Conservation (phyloP, 1,284 basidiomycete species). For the Ganoderma leucocontextum region DNA sequence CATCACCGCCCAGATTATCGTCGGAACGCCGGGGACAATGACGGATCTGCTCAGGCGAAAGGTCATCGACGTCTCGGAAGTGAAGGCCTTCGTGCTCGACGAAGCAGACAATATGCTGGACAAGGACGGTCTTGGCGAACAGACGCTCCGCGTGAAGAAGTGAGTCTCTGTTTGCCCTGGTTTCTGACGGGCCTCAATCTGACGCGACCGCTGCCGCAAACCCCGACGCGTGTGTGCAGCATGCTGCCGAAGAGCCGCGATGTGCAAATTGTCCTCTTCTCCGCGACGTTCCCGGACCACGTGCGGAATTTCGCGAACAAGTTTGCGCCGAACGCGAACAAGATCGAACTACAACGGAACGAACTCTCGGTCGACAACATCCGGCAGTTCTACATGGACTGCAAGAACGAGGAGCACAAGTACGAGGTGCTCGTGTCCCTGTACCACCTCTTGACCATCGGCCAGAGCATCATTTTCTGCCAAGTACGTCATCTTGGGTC, state of each 20-base stretch:
- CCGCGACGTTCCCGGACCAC: conserved; percentile 96
- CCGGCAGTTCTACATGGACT: conserved; percentile 98
- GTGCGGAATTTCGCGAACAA: conserved; percentile 91
- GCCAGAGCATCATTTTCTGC: conserved; percentile 98
- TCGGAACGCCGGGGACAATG: conserved; percentile 97
- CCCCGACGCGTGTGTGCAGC: conserved; percentile 46
- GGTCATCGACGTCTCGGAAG: conserved; percentile 79
- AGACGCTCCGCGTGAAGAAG: conserved; percentile 96
- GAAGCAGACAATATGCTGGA: conserved; percentile 99
- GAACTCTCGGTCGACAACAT: conserved; percentile 96
- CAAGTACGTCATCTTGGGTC: conserved; percentile 55
- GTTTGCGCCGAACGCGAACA: conserved; percentile 95
- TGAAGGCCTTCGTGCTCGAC: conserved; percentile 97
- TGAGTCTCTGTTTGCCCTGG: conserved; percentile 48
- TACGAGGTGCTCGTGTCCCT: conserved; percentile 95
- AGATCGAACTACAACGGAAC: conserved; percentile 95
- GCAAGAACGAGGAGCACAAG: conserved; percentile 89
- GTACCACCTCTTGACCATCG: conserved; percentile 92
- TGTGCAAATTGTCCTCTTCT: conserved; percentile 95
- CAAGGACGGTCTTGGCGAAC: conserved; percentile 95
- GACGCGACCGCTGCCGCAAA: conserved; percentile 13
- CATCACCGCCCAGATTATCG: conserved; percentile 90
- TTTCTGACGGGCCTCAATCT: conserved; percentile 10
- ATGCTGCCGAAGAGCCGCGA: conserved; percentile 67
- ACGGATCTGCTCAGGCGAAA: conserved; percentile 81